Base-by-base conservation (phyloP, 305 asterid species). In the Rubia tinctorum region DNA sequence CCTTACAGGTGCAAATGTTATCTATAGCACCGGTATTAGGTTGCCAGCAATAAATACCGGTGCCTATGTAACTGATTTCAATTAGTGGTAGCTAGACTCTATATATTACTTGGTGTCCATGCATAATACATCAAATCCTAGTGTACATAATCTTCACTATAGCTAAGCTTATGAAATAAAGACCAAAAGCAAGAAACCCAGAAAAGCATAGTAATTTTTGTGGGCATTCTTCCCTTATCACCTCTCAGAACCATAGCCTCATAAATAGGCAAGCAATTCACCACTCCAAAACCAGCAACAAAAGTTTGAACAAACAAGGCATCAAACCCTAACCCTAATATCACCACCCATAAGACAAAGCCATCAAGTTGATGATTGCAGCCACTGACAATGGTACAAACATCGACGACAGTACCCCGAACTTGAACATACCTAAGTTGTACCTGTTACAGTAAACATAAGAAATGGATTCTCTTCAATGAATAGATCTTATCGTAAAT, bases 201-300 rank as follows among this genome's bases (percentile, higher is more conserved):
- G 96, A n/a, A 83, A 71, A 81, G 63, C 58, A 88, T 11, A 1
- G 88, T 87, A n/a, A 75, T 87, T 64, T 73, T 88, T 20, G 79
- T 55, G 0, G 90, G 92, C 91, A 93, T 86, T 76, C 79, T 93
- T 75, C 97, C 96, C 62, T 82, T 77, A 73, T 91, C 96, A 22
- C 75, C 73, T 79, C 95, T 88, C 68, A 83, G 58, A 68, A 83
- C 39, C 95, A 90, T 89, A 47, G 80, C 93, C 72, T 72, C 90
- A 71, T 84, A 91, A 7, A 90, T 61, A 20, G 97, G 95, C 70
- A 82, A 80, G 72, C 90, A 63, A 81, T 91, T 93, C 74, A 88
- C 7, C 27, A 84, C 91, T 11, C 82, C 95, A 78, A 89, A 93
- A 22, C 91, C 83, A 51, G 86, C 81, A 43, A 93, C 30, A 39